These are phyloP conservation scores for Naganishia randhawae DNA, from an alignment of 768 basidiomycete genomes.

Conservation along the genomic window DNA sequence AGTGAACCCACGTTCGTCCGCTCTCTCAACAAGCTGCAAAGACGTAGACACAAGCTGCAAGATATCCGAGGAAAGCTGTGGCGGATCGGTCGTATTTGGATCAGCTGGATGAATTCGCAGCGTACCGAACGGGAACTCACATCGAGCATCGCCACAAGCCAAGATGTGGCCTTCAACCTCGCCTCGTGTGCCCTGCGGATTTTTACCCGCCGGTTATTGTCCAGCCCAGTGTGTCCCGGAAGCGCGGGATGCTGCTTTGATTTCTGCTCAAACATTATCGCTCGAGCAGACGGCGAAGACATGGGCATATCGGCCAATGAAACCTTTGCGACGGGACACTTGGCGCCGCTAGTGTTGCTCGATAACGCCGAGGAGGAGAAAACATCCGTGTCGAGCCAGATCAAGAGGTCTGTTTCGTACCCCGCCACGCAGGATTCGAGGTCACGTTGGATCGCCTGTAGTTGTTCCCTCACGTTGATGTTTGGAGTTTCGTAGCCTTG, in stretches of 20 bases:
- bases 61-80: slow-evolving; percentile 12
- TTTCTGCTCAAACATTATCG: slow-evolving; percentile 8
- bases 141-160: slow-evolving; percentile 27
- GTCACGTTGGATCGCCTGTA: neutral
- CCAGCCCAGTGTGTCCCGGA: neutral
- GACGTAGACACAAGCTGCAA: slow-evolving; percentile 2
- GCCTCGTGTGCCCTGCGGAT: slow-evolving; percentile 15
- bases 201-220: neutral
- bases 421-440: neutral
- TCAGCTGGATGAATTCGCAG: neutral
- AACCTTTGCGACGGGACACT: slow-evolving; percentile 14
- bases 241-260: no score
- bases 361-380: slow-evolving; percentile 6
- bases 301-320: slow-evolving; percentile 4
- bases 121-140: neutral
- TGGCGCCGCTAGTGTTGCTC: neutral
- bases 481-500: no score
- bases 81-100: no score
- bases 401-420: slow-evolving; percentile 22
- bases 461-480: neutral
- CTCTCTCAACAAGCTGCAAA: neutral
- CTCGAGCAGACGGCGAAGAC: neutral
- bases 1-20: slow-evolving; percentile 13
- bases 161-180: slow-evolving; percentile 23
- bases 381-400: slow-evolving; percentile 27